These are phyloP conservation scores for Ceratobasidium sp. DNA, from an alignment of 1,284 basidiomycete genomes.

Conservation along the genomic window DNA sequence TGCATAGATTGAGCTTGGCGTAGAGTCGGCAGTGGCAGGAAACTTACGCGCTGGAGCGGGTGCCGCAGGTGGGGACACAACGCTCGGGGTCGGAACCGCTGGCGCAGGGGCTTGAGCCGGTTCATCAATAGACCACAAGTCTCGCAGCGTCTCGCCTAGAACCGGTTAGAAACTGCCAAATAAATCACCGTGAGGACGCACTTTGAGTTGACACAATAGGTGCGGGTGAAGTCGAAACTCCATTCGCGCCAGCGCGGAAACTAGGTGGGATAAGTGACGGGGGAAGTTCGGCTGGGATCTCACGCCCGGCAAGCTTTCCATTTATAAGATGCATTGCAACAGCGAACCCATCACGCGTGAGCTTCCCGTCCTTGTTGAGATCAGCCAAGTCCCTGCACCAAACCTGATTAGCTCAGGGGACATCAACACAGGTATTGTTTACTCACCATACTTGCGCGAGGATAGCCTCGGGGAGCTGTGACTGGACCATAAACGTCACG, in stretches of 20 bases:
- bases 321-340: constrained; percentile 97
- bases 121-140: constrained; percentile 49
- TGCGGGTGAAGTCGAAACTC: constrained; percentile 20
- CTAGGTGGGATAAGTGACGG: constrained; percentile 84
- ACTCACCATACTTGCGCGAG: constrained; percentile 93
- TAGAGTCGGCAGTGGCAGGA: constrained; percentile 54
- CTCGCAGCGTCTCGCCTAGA: constrained; percentile 46
- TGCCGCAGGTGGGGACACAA: constrained; percentile 32
- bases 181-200: constrained; percentile 50
- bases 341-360: constrained; percentile 95
- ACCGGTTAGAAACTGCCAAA: constrained; percentile 25
- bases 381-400: constrained; percentile 89
- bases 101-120: constrained; percentile 43
- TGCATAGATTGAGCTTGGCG: not conserved
- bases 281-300: constrained; percentile 81
- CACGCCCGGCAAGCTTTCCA: constrained; percentile 85
- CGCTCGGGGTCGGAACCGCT: constrained; percentile 21
- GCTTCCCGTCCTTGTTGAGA: constrained; percentile 86
- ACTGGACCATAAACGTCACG: constrained; percentile 96
- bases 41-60: constrained; percentile 58
- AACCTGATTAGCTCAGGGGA: constrained; percentile 7
- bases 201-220: constrained; percentile 47
- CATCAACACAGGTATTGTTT: not conserved
- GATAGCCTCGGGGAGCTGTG: constrained; percentile 84
- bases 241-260: constrained; percentile 62